A percentile compares a stretch with the other conserved stretches of the same genome.
Conservation (phyloP, 331 rosid genomes). For the Prunus yedoensis region DNA sequence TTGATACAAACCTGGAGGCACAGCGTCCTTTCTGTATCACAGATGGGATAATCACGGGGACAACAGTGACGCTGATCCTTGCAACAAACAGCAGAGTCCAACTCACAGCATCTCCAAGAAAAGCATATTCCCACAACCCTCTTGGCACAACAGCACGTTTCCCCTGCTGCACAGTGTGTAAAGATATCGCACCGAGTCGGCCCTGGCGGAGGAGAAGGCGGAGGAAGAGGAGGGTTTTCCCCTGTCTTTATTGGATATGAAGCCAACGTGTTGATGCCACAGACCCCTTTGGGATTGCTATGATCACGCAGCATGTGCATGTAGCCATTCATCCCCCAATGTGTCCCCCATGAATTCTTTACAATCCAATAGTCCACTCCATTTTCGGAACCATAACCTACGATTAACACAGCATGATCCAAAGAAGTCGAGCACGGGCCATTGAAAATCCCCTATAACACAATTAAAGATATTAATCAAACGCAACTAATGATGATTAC, state of each 20-base stretch:
- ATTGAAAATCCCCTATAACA: constrained; percentile 66
- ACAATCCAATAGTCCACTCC: constrained; percentile 89
- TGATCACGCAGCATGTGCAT: constrained; percentile 60
- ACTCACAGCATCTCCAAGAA: constrained; percentile 71
- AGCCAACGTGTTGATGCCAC: constrained; percentile 86
- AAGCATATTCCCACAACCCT: constrained; percentile 65
- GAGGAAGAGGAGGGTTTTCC: constrained; percentile 84
- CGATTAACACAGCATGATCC: constrained; percentile 90
- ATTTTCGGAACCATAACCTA: constrained; percentile 83
- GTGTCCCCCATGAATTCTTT: constrained; percentile 83
- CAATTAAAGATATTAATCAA: constrained; percentile 8
- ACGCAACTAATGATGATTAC: background rate
- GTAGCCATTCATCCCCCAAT: constrained; percentile 89
- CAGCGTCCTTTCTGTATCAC: constrained; percentile 43
- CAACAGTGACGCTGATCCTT: constrained; percentile 70
- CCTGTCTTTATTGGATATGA: constrained; percentile 74
- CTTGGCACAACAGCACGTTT: constrained; percentile 78
- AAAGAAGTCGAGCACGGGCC: constrained; percentile 85
- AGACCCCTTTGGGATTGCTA: constrained; percentile 58
- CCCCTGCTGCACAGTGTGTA: constrained; percentile 59
- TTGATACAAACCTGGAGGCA: constrained; percentile 69
- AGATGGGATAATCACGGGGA: constrained; percentile 74
- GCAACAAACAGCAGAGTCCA: constrained; percentile 71
- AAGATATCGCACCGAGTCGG: constrained; percentile 61
- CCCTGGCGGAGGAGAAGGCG: constrained; percentile 65